Base-by-base conservation (phyloP, 306 rosid species). In the Sicyos edulis region DNA sequence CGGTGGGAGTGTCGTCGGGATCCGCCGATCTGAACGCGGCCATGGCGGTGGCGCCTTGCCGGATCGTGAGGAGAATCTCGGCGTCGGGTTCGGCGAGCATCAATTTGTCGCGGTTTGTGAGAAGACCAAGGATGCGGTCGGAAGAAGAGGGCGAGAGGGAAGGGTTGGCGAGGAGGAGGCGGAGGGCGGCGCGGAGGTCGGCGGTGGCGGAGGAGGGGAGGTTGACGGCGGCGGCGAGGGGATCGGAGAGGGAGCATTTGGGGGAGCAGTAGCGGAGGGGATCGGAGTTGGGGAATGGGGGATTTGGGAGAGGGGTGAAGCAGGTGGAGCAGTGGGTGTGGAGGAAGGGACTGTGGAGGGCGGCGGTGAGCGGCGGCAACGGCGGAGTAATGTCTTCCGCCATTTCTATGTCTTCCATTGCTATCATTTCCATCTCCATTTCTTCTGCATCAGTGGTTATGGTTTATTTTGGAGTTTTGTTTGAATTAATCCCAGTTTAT, bases 181-280 rank as follows among this genome's bases (percentile, higher is more conserved):
- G 87, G 80, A 88, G 88, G 74, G 97, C 84, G 74, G 87, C 78
- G 73, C 87, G 86, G 67, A 86, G 85, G 81, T 83, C 88, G 62
- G 88, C 64, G 76, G 93, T 67, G 74, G 64, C 21, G 76, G 22
- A 53, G 8, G 54, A 29, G 59, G 10, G 72, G 74, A 74, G 5
- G 4, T 16, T 76, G 61, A 4, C 55, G 75, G 6, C 29, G 74
- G 60, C 17, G 51, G 57, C 47, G 52, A 78, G 4, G 29, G 87
- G 75, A 49, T 70, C 56, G 53, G 79, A 71, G 65, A 76, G 16
- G 79, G 80, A 80, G 78, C 88, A 86, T 20, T 7, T 76, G 59
- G 72, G 63, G 32, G 90, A 86, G 24, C 86, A 84, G 82, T 67
- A 82, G 70, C 14, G 16, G 54, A 11, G 80, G 14, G 37, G 51